These are phyloP conservation scores for Penicillium pulvis DNA, from an alignment of 495 filamentous ascomycete genomes.

Conservation along the genomic window DNA sequence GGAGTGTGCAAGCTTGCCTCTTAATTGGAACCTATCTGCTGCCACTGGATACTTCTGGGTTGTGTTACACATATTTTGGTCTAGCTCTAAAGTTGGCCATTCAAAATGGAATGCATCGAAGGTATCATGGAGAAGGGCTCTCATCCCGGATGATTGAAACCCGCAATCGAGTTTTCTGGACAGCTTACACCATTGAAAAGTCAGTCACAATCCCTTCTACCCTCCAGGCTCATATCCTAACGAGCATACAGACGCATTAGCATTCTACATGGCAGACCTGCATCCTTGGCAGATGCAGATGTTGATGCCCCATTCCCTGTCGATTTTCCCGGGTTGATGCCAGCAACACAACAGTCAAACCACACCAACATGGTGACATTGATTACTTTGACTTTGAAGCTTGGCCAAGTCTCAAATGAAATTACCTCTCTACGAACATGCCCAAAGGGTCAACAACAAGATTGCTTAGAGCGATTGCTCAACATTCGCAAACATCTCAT, in stretches of 20 bases:
- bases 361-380: constrained; percentile 50
- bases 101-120: constrained; percentile 57
- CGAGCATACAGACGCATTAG: constrained; percentile 32
- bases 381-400: constrained; percentile 48
- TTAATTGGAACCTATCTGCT: constrained; percentile 53
- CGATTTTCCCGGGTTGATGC: constrained; percentile 44
- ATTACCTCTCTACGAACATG: constrained; percentile 44
- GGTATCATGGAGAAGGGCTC: constrained; percentile 48
- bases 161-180: constrained; percentile 56
- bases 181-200: constrained; percentile 54
- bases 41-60: constrained; percentile 51
- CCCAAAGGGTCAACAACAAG: constrained; percentile 44
- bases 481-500: constrained; percentile 44
- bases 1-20: constrained; percentile 55
- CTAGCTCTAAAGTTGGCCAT: constrained; percentile 53
- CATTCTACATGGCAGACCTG: constrained; percentile 51
- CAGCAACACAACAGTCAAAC: constrained; percentile 39
- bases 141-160: constrained; percentile 46
- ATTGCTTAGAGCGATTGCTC: constrained; percentile 47
- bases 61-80: constrained; percentile 55
- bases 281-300: constrained; percentile 45
- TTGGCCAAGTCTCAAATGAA: constrained; percentile 46
- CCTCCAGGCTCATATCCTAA: constrained; percentile 15
- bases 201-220: constrained; percentile 16
- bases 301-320: constrained; percentile 51